Percentiles rank a stretch among this genome's conserved stretches.
Conservation (phyloP, 2,329 filamentous ascomycete species). For the Gliomastix tumulicola region DNA sequence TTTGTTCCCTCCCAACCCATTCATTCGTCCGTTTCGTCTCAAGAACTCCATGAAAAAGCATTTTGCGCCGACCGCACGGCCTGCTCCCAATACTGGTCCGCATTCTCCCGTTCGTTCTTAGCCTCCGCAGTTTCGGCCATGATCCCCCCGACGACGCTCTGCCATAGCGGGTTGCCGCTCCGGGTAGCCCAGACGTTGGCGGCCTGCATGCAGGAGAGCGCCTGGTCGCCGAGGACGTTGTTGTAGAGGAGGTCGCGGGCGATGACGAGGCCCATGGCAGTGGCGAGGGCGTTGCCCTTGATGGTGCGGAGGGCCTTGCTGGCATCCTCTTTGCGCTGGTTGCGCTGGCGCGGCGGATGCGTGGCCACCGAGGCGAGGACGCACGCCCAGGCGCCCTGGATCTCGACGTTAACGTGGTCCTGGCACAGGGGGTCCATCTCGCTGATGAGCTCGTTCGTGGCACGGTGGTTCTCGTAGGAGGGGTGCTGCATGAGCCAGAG, state of each 20-base stretch:
- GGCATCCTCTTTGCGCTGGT: conserved; percentile 73
- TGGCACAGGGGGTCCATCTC: conserved; percentile 61
- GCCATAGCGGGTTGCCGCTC: conserved; percentile 68
- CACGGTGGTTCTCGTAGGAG: conserved; percentile 46
- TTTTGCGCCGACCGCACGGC: conserved; percentile 25
- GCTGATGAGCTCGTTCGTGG: conserved; percentile 55
- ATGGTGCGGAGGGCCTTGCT: conserved; percentile 65
- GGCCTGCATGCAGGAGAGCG: conserved; percentile 67
- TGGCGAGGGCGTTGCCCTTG: conserved; percentile 68
- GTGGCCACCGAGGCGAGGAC: conserved; percentile 62
- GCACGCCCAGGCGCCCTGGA: conserved; percentile 72
- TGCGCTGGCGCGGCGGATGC: conserved; percentile 57
- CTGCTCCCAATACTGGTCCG: conserved; percentile 16
- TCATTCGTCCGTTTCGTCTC: conserved; percentile 3
- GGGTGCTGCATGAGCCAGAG: conserved; percentile 67
- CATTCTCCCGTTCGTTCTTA: conserved; percentile 29
- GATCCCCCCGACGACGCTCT: conserved; percentile 75
- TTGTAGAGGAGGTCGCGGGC: conserved; percentile 81
- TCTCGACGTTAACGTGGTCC: conserved; percentile 64
- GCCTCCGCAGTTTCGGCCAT: conserved; percentile 63
- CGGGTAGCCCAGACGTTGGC: conserved; percentile 61
- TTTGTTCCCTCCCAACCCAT: too few species aligned
- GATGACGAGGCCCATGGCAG: conserved; percentile 76
- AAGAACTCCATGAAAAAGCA: conserved; percentile 29
- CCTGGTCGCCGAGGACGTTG: conserved; percentile 73